Evolutionary conservation across 305 asterid species (phyloP).

Genomic region (Petunia hybrid): DNA sequence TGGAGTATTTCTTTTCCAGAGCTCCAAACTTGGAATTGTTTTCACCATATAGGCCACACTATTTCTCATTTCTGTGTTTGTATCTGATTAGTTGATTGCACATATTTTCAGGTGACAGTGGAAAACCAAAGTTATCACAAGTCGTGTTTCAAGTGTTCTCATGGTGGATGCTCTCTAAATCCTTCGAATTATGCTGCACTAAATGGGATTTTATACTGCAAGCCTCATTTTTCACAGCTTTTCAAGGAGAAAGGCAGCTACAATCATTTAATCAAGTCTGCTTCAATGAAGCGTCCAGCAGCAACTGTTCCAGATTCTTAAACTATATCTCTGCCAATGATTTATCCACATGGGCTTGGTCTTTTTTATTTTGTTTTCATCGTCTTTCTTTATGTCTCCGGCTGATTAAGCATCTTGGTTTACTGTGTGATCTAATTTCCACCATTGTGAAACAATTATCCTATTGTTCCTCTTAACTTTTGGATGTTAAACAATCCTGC

Average conservation of each 20-base stretch:
- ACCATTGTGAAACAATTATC: constrained; percentile 9
- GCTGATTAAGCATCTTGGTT: constrained; percentile 12
- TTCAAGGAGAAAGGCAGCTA: constrained; percentile 96
- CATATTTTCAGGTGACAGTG: constrained; percentile 70
- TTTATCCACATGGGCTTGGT: not conserved
- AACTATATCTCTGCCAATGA: constrained; percentile 26
- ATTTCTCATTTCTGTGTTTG: not conserved
- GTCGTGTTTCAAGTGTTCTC: constrained; percentile 92
- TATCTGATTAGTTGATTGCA: not conserved
- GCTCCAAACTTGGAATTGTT: not conserved
- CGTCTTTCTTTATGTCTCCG: not conserved
- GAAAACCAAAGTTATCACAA: constrained; percentile 95
- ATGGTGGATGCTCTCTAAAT: constrained; percentile 92
- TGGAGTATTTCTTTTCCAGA: not conserved
- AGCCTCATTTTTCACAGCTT: constrained; percentile 50
- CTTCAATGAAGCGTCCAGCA: constrained; percentile 74
- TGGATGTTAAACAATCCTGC: constrained; percentile 19
- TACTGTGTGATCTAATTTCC: constrained; percentile 28
- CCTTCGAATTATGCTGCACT: constrained; percentile 96
- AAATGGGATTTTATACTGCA: constrained; percentile 87
- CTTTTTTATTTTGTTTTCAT: not conserved
- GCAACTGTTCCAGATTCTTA: constrained; percentile 79
- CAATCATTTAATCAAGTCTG: constrained; percentile 86
- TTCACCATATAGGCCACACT: not conserved
- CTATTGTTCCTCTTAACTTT: not conserved